Evolutionary conservation across 108 stramenopile genomes (phyloP), one percentile per base, ranked within the genome.

Genomic region (Cyclotella baltica): DNA sequence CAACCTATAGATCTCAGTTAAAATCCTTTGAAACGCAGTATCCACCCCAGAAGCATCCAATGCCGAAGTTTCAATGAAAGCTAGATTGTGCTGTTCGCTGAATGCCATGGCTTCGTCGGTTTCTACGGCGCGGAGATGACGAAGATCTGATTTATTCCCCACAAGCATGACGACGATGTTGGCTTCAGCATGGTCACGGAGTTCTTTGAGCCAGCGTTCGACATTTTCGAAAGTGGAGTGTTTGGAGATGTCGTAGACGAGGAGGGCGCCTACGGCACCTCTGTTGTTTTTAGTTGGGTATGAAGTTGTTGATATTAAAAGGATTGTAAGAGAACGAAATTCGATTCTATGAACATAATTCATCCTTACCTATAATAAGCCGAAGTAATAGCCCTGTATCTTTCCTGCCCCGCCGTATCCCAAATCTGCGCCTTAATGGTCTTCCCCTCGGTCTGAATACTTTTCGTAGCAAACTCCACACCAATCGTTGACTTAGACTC

Each of bases 161-260:
- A 99, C 98, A 31, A 99, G 86, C 99, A 99, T 99, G 66, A 99
- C 97, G 3, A 99, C 98, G 81, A 98, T 98, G 88, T 98, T 98
- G 51, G 91, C 90, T 78, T 99, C 99, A 4, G 99, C 99, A 74
- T 99, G 98, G 47, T 99, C 99, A 28, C 97, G 93, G 22, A 99
- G 90, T 83, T 99, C 99, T 85, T 98, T 97, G 46, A 99, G 86
- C 99, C 99, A 99, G 62, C 97, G 95, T 77, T 98, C 98, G 23
- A 98, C 98, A 85, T 98, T 98, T 67, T 99, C 98, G 78, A 99
- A 99, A 30, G 99, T 98, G 43, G 81, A 71, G 88, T 98, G 98
- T 86, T 98, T 98, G 59, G 97, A 96, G 61, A 99, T 98, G 83
- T 99, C 99, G 77, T 99, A 99, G 19, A 99, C 98, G 36, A 98